phyloP scores from a whole-genome alignment of 768 basidiomycete species.

The Tricholoma flavovirens region DNA sequence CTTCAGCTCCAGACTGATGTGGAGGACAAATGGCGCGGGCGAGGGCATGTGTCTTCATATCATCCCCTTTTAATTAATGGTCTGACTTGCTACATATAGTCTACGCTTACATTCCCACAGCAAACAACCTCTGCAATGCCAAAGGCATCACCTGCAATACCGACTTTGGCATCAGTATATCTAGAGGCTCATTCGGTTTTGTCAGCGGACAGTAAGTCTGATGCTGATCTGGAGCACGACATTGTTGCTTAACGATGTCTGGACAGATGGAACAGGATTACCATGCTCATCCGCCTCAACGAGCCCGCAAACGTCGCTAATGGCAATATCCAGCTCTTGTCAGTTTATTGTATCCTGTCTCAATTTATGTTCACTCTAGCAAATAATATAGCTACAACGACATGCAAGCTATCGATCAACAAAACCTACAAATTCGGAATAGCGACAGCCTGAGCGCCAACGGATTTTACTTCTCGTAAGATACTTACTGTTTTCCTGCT shows the following conservation, averaged over 20 bases:
- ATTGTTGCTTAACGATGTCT: constrained; percentile 2
- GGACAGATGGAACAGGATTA: constrained; percentile 60
- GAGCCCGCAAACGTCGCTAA: constrained; percentile 63
- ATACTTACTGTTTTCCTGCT: constrained; percentile 7
- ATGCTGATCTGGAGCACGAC: constrained; percentile 4
- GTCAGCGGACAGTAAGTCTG: constrained; percentile 51
- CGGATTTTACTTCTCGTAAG: constrained; percentile 78
- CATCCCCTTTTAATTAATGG: background rate
- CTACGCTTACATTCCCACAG: constrained; percentile 73
- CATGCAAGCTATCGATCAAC: constrained; percentile 51
- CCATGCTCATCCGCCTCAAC: constrained; percentile 78
- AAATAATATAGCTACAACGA: constrained; percentile 57
- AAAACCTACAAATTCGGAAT: constrained; percentile 59
- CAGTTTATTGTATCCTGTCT: constrained; percentile 21
- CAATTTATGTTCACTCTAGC: background rate
- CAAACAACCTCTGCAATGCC: constrained; percentile 54
- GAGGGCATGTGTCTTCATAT: constrained; percentile 50
- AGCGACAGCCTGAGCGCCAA: constrained; percentile 46
- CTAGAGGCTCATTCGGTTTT: constrained; percentile 62
- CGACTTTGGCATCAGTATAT: constrained; percentile 74
- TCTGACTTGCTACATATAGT: constrained; percentile 34
- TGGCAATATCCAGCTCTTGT: constrained; percentile 69
- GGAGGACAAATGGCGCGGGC: constrained; percentile 56
- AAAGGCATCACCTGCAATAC: constrained; percentile 57
- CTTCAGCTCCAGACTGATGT: constrained; percentile 74